These are phyloP conservation scores for Hyphodiscus sp. DNA, from an alignment of 2,329 filamentous ascomycete species.

Conservation along the genomic window DNA sequence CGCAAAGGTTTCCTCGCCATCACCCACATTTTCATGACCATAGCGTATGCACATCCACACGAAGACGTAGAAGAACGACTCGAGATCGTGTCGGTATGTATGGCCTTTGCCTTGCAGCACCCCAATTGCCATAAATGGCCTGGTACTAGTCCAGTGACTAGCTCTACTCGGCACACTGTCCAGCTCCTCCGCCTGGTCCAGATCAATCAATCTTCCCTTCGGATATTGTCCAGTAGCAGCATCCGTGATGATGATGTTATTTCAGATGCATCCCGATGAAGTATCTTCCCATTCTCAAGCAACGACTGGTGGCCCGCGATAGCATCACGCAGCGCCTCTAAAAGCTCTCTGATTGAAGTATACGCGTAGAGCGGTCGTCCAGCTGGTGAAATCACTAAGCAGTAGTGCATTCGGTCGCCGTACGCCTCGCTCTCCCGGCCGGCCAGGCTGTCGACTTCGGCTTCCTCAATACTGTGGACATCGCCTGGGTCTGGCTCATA, in stretches of 20 bases:
- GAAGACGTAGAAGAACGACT: too few relatives aligned
- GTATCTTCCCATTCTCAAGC: conserved; percentile 28
- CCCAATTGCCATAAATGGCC: conserved; percentile 14
- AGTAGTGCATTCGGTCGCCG: conserved; percentile 28
- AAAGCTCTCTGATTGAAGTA: conserved; percentile 27
- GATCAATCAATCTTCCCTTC: conserved; percentile 15
- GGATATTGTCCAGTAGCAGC: conserved; percentile 1
- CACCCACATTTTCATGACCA: too few relatives aligned
- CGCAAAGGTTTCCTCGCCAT: too few relatives aligned
- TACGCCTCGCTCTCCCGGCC: conserved; percentile 16
- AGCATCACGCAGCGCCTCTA: conserved; percentile 26
- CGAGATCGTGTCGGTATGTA: too few relatives aligned
- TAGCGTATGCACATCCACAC: too few relatives aligned
- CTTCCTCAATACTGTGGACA: conserved; percentile 16
- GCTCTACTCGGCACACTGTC: conserved; percentile 11
- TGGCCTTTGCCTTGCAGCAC: conserved; percentile 11
- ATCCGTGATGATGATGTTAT: conserved; percentile 34
- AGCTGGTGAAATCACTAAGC: conserved; percentile 28
- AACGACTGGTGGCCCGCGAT: conserved; percentile 31
- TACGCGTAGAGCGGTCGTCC: conserved; percentile 28
- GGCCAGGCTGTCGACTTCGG: conserved; percentile 17
- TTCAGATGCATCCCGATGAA: conserved; percentile 34
- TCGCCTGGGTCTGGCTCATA: conserved; percentile 11
- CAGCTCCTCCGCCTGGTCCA: conserved; percentile 15
- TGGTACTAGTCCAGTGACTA: conserved; percentile 13